These are phyloP conservation scores for Proteromonas lacertae DNA, from an alignment of 352 stramenopile species.

Conservation along the genomic window DNA sequence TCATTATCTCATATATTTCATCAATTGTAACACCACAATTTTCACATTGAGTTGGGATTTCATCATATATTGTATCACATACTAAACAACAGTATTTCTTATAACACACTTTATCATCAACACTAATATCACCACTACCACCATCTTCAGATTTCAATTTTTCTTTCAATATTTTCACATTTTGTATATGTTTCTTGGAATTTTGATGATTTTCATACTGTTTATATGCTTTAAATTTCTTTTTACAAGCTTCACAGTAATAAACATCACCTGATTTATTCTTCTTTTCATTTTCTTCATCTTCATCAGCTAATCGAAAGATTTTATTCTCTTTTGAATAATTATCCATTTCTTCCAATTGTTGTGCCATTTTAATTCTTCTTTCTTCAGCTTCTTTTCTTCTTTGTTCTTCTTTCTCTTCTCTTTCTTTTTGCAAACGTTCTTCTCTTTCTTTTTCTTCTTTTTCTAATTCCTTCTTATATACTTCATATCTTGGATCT, in stretches of 20 bases:
- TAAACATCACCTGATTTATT: not conserved
- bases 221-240: not conserved
- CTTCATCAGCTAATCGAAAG: not conserved
- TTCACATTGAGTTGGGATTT: not conserved
- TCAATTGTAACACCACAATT: not conserved
- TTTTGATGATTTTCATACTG: not conserved
- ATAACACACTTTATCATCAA: not conserved
- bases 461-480: conserved; percentile 1
- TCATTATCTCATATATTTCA: conserved; percentile 1
- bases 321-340: not conserved
- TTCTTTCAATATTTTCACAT: not conserved
- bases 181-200: not conserved
- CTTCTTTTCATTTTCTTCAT: not conserved
- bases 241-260: not conserved
- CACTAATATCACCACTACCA: not conserved
- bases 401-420: not conserved
- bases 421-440: not conserved
- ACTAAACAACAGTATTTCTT: not conserved
- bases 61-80: not conserved
- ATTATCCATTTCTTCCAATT: no score
- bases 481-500: conserved; percentile 7
- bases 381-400: not conserved
- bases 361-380: no score
- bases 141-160: not conserved
- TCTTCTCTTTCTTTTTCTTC: conserved; percentile 1